These are phyloP conservation scores for Candida ipomoeae DNA, from an alignment of 805 yeast species.

Conservation along the genomic window DNA sequence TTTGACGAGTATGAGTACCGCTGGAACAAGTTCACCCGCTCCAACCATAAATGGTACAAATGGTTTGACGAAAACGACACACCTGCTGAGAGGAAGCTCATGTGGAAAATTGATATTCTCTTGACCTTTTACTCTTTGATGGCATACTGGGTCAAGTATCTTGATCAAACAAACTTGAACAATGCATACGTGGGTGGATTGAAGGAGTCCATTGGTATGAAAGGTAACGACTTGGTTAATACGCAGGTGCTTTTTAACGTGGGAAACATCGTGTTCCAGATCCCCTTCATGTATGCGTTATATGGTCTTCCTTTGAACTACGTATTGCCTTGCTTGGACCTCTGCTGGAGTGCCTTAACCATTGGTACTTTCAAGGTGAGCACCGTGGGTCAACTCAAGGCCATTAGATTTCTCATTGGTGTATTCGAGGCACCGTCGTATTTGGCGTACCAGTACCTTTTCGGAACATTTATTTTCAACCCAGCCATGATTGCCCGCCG, in stretches of 20 bases:
- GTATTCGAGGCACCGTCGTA: slow-evolving; percentile 26
- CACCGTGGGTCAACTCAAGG: slow-evolving; percentile 21
- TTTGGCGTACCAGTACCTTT: slow-evolving; percentile 25
- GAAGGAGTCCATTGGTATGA: slow-evolving; percentile 22
- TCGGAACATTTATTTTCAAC: slow-evolving; percentile 24
- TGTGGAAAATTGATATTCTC: slow-evolving; percentile 28
- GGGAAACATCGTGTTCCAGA: slow-evolving; percentile 24
- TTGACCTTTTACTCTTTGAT: slow-evolving; percentile 25
- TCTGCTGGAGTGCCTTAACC: slow-evolving; percentile 23
- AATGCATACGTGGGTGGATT: slow-evolving; percentile 28
- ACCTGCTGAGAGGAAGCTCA: slow-evolving; percentile 26
- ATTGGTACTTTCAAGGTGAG: slow-evolving; percentile 19
- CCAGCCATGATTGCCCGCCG: slow-evolving; percentile 23
- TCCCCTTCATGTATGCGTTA: slow-evolving; percentile 23
- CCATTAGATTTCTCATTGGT: slow-evolving; percentile 24
- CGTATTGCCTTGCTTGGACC: slow-evolving; percentile 19
- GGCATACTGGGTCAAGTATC: slow-evolving; percentile 32
- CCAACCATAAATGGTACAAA: slow-evolving; percentile 23
- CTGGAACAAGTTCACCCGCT: slow-evolving; percentile 14
- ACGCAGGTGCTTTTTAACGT: slow-evolving; percentile 24
- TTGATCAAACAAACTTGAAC: slow-evolving; percentile 22
- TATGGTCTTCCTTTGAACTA: slow-evolving; percentile 23
- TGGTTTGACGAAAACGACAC: slow-evolving; percentile 28
- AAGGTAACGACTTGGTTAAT: slow-evolving; percentile 26
- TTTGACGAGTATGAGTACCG: slow-evolving; percentile 37